These are phyloP conservation scores for Periconia macrospinosa DNA, from an alignment of 2,329 filamentous ascomycete species.

Conservation along the genomic window DNA sequence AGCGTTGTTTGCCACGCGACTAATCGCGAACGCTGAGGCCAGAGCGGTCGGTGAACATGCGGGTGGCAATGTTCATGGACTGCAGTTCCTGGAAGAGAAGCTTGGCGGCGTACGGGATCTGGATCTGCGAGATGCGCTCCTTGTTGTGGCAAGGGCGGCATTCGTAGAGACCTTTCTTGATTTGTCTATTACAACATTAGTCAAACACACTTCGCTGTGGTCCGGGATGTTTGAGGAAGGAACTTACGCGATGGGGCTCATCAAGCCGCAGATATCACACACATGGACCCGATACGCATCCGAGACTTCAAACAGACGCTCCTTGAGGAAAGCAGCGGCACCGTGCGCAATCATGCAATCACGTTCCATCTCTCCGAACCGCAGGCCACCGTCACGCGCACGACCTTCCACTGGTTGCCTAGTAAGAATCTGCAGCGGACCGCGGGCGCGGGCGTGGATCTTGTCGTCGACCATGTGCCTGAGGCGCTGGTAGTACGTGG, in stretches of 20 bases:
- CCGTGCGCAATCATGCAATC: conserved; percentile 99
- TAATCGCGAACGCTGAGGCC: conserved; percentile 68
- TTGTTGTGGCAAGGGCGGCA: conserved; percentile 99
- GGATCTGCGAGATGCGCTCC: conserved; percentile 95
- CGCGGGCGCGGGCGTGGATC: conserved; percentile 97
- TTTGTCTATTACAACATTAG: conserved; percentile 62
- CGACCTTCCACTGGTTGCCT: conserved; percentile 97
- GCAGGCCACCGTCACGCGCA: conserved; percentile 94
- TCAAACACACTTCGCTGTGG: conserved; percentile 20
- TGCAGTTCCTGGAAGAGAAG: conserved; percentile 97
- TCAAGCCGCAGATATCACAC: conserved; percentile 97
- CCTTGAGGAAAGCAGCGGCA: conserved; percentile 94
- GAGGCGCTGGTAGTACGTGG: conserved; percentile 97
- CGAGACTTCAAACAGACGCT: conserved; percentile 94
- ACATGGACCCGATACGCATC: conserved; percentile 98
- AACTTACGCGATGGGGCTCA: conserved; percentile 98
- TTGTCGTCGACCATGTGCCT: conserved; percentile 99
- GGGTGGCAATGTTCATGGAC: conserved; percentile 96
- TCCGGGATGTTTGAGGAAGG: background rate
- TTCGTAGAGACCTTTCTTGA: conserved; percentile 94
- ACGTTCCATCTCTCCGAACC: conserved; percentile 99
- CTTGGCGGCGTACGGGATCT: conserved; percentile 97
- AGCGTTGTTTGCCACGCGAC: no score
- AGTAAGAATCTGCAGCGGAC: conserved; percentile 95
- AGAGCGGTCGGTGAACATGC: conserved; percentile 91